Conservation (phyloP, 73 alveolate species). For the Blepharisma stoltei region DNA sequence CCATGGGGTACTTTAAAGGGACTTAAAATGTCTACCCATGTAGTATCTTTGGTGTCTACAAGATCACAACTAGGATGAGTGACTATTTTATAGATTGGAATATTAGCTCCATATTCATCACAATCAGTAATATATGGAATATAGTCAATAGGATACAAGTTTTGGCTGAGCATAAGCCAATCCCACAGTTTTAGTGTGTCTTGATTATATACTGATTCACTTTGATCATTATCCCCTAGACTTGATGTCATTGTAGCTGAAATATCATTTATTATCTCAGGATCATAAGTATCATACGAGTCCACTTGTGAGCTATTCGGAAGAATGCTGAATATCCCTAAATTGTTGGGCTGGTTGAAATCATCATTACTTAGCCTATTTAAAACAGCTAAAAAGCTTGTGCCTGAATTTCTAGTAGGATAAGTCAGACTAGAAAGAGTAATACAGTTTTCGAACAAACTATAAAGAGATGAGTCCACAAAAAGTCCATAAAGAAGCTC, state of each 20-base stretch:
- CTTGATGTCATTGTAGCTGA: neutral
- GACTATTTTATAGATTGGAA: neutral
- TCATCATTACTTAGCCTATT: neutral
- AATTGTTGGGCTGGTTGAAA: conserved; percentile 11
- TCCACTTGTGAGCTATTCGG: neutral
- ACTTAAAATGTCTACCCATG: neutral
- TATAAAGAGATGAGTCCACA: neutral
- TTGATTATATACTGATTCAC: neutral
- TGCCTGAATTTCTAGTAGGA: neutral
- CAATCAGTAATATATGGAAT: conserved; percentile 7
- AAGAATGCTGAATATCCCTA: neutral
- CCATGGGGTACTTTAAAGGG: neutral
- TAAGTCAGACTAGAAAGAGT: neutral
- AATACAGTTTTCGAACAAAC: neutral
- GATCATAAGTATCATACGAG: neutral
- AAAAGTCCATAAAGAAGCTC: conserved; percentile 1
- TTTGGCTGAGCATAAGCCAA: neutral
- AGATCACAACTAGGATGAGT: neutral
- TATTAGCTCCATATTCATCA: conserved; percentile 16
- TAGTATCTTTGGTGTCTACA: neutral
- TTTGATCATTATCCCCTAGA: neutral
- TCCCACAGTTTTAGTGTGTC: neutral
- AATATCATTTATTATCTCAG: neutral
- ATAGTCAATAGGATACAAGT: conserved; percentile 10
- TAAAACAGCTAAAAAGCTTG: neutral